Evolutionary conservation across 1,139 yeast genomes (phyloP).

Genomic region (Eremothecium cymbalariae): DNA sequence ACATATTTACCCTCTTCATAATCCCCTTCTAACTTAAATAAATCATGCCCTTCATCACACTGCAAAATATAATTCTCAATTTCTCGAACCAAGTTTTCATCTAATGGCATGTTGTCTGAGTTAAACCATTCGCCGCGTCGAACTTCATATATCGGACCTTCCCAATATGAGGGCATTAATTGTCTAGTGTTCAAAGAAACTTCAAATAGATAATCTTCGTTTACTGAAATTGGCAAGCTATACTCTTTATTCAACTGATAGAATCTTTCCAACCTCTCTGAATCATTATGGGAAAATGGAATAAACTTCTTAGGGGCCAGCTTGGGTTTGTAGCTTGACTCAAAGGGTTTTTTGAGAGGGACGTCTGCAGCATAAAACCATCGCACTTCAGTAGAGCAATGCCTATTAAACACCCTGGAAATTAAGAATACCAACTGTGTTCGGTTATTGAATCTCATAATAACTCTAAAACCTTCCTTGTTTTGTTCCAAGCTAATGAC

Average conservation of each 20-base stretch:
- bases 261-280: conserved; percentile 47
- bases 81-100: conserved; percentile 43
- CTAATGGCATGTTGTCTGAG: conserved; percentile 52
- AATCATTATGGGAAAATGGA: conserved; percentile 63
- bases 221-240: conserved; percentile 44
- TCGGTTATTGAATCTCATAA: no score
- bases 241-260: conserved; percentile 28
- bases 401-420: background rate
- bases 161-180: conserved; percentile 75
- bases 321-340: conserved; percentile 42
- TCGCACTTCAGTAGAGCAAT: conserved; percentile 2
- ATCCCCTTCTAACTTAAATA: conserved; percentile 14
- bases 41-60: conserved; percentile 14
- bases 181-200: conserved; percentile 53
- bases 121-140: conserved; percentile 83
- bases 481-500: no score
- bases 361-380: conserved; percentile 85
- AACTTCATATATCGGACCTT: conserved; percentile 77
- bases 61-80: conserved; percentile 43
- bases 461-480: no score
- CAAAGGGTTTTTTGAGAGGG: conserved; percentile 60
- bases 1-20: conserved; percentile 27
- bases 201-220: conserved; percentile 71
- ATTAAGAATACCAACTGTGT: no score
- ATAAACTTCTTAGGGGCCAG: conserved; percentile 52